Base-by-base conservation (phyloP, 2,329 filamentous ascomycete genomes). In the Xylaria sp. region DNA sequence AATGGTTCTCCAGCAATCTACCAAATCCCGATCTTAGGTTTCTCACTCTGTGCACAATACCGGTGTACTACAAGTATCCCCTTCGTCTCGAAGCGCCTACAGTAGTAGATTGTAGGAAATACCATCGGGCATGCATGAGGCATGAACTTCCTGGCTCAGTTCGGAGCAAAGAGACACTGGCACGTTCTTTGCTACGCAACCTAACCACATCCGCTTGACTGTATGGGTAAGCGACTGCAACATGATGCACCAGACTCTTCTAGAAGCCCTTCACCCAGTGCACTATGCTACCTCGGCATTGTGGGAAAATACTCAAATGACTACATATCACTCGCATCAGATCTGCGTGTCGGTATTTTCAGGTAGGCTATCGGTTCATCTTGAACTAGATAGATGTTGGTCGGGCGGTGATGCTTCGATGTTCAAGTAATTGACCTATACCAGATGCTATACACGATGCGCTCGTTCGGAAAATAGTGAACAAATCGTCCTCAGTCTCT, bases 251-350 rank as follows among this genome's bases (percentile, higher is more conserved):
- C 37, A 20, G 23, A 12, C 25, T 12, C 44, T 56, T 66, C 52
- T 69, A 58, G 66, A 66, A 69, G 41, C 23, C 7, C 58, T 62
- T 54, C 37, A 28, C 28, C 20, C 28, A 7, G n/a, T 18, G 46
- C n/a, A 25, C 20, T 2, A 50, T 12, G 12, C 46, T 50, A 34
- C 39, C 37, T 41, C 15, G 18, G 18, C 20, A 28, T 55, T 1
- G 12, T 37, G 12, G 20, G 8, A 23, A 18, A 37, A 37, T 34
- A 31, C 52, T 37, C 25, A 28, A 18, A 28, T 18, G 12, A 15
- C 7, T 13, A n/a, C 25, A 28, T 51, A 51, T 6, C 50, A 28
- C 5, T 18, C 28, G 13, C 18, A 31, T 20, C 12, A 28, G 51
- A 20, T 23, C n/a, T 48, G 12, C 46, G 3, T 46, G n/a, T 23